Conservation (phyloP, 1,284 basidiomycete species). For the Malassezia sympodialis region DNA sequence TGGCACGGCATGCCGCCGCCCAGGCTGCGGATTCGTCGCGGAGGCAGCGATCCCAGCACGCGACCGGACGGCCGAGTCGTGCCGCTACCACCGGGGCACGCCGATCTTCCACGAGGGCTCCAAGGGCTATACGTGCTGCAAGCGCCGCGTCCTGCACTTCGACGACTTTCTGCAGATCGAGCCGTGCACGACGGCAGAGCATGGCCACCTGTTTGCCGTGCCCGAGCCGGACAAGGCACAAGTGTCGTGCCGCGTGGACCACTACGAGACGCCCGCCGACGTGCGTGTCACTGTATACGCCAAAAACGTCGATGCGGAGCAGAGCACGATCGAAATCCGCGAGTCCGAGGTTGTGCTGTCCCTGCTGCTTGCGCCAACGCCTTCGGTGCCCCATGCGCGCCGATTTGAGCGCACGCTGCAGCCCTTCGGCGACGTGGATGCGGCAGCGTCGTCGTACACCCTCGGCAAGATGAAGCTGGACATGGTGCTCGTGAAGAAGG, state of each 20-base stretch:
- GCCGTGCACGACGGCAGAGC: slow-evolving; percentile 32
- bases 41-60: background rate
- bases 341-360: slow-evolving; percentile 29
- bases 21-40: slow-evolving; percentile 4
- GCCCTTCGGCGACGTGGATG: slow-evolving; percentile 29
- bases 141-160: slow-evolving; percentile 43
- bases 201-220: slow-evolving; percentile 37
- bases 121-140: slow-evolving; percentile 46
- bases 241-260: slow-evolving; percentile 38
- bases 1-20: slow-evolving; percentile 11
- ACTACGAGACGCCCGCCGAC: slow-evolving; percentile 45
- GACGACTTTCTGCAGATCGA: slow-evolving; percentile 43
- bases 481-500: slow-evolving; percentile 35
- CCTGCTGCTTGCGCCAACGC: slow-evolving; percentile 27
- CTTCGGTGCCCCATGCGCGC: slow-evolving; percentile 20
- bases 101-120: slow-evolving; percentile 48
- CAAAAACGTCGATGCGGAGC: slow-evolving; percentile 27
- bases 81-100: slow-evolving; percentile 36
- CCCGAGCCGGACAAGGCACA: slow-evolving; percentile 20
- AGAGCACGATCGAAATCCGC: slow-evolving; percentile 29
- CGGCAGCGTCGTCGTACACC: slow-evolving; percentile 28
- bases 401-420: slow-evolving; percentile 27
- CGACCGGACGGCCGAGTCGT: slow-evolving; percentile 24
- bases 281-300: slow-evolving; percentile 43
- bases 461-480: slow-evolving; percentile 45